phyloP scores from a whole-genome alignment of 2,329 filamentous ascomycete species.

The Neophaeococcomyces mojaviensis region DNA sequence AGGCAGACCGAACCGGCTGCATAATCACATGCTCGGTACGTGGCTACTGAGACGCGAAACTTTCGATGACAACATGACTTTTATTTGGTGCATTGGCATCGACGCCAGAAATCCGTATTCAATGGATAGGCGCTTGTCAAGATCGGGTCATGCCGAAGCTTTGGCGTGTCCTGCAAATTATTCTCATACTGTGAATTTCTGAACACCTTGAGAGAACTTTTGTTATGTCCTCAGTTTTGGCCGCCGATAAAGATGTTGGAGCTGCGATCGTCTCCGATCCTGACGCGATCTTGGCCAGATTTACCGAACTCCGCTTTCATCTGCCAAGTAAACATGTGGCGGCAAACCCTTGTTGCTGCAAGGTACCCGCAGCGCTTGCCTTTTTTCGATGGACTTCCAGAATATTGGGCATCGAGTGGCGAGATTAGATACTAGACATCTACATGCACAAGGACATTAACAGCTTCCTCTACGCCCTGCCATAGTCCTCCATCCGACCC shows the following conservation, averaged over 20 bases:
- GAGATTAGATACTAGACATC: background rate
- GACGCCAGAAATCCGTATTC: background rate
- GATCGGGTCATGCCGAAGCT: background rate
- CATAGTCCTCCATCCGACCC: conserved; percentile 53
- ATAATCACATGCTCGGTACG: conserved; percentile 12
- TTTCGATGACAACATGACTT: conserved; percentile 23
- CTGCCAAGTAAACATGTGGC: background rate
- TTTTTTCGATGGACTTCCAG: background rate
- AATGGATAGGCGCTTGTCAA: background rate
- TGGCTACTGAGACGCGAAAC: conserved; percentile 4
- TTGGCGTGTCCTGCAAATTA: background rate
- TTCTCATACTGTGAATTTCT: background rate
- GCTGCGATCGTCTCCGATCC: background rate
- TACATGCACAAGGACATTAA: conserved; percentile 8
- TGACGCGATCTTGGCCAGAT: background rate
- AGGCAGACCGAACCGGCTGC: background rate
- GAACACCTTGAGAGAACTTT: background rate
- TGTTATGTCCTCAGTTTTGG: background rate
- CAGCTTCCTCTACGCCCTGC: conserved; percentile 21
- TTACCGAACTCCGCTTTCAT: background rate
- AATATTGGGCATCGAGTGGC: conserved; percentile 1
- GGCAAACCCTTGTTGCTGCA: background rate
- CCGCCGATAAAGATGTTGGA: background rate
- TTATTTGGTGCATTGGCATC: background rate
- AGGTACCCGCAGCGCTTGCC: background rate